Base-by-base conservation (phyloP, 495 filamentous ascomycete species). In the Parathielavia hyrcaniae region DNA sequence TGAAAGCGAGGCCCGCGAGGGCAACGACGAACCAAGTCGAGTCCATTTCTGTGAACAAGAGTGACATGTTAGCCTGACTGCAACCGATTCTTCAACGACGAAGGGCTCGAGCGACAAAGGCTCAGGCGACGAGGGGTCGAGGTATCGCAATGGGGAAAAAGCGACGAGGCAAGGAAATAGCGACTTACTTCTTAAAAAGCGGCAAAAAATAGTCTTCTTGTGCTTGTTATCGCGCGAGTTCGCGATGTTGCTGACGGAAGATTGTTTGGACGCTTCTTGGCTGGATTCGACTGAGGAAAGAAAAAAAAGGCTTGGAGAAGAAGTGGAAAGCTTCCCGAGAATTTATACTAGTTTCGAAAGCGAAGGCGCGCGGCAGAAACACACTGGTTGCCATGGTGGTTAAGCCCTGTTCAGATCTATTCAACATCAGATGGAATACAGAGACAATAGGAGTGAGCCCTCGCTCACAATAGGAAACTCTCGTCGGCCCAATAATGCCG, bases 241-340 rank as follows among this genome's bases (percentile, higher is more conserved):
- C 43, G 34, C 43, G 32, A 35, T 39, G 44, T 46, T 40, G 41
- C 38, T 55, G 12, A 30, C 0, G 50, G 50, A 53, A 32, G 7
- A 30, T 43, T 32, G 38, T 43, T 40, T 0, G 10, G 38, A 41
- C 38, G 38, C 36, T 53, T n/a, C 12, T 7, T 41, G 2, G n/a
- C n/a, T n/a, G 54, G 17, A 41, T 40, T 41, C 10, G 50, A 52
- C 32, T 48, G 48, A 43, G 32, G 40, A 53, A 59, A 19, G 35
- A 56, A 56, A 49, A 19, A 47, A 13, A 13, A 35, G 8, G 16
- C 5, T 35, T 11, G 38, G 39, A 49, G n/a, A n/a, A 17, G 41
- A 49, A 41, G 50, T 26, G 50, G 30, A 16, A 34, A 22, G 19
- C 5, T 19, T 22, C 9, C 1, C 9, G 40, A 16, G 38, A 32